Evolutionary conservation across 495 filamentous ascomycete species (phyloP), one percentile per base, ranked within the genome.

Genomic region (Xylaria grammica): DNA sequence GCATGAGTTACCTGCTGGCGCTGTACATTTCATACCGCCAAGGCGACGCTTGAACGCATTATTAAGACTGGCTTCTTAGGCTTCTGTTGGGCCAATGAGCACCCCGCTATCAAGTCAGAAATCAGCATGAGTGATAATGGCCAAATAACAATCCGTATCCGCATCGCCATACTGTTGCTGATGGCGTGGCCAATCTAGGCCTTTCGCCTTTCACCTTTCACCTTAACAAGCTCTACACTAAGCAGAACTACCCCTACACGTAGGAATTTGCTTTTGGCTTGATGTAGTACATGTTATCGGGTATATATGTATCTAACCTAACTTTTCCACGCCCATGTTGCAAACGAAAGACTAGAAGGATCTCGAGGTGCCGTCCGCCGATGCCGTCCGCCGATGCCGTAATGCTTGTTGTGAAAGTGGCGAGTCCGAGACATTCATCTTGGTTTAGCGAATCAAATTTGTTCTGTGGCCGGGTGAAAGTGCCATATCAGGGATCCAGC

Each of bases 351-450:
- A 15, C 38, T 24, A 26, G 27, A 30, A 44, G n/a, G 54, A 58
- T 58, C 38, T 45, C 20, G 20, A 32, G 54, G 17, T 42, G 15
- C 40, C 40, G 3, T 11, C 40, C 40, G n/a, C 40, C 19, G 24
- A 44, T 44, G 40, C 42, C 42, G 56, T 44, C 27, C 56, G 42
- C 22, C 29, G 56, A 46, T 59, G 42, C 24, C 42, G 42, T 36
- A 27, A 34, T 59, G 27, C 34, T 19, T 45, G 40, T 48, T 55
- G 38, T 54, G 29, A 15, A 55, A 19, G 50, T 63, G 60, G 60
- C 51, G 50, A 63, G 38, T 55, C 60, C 60, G 60, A 63, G 60
- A 63, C 60, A 63, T 55, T 63, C 51, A 63, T 55, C n/a, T 38
- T 40, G n/a, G 13, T 0, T 6, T 6, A 36, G 19, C 60, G 49